These are phyloP conservation scores for Stemphylium vesicarium DNA, from an alignment of 2,329 filamentous ascomycete species.

Conservation along the genomic window DNA sequence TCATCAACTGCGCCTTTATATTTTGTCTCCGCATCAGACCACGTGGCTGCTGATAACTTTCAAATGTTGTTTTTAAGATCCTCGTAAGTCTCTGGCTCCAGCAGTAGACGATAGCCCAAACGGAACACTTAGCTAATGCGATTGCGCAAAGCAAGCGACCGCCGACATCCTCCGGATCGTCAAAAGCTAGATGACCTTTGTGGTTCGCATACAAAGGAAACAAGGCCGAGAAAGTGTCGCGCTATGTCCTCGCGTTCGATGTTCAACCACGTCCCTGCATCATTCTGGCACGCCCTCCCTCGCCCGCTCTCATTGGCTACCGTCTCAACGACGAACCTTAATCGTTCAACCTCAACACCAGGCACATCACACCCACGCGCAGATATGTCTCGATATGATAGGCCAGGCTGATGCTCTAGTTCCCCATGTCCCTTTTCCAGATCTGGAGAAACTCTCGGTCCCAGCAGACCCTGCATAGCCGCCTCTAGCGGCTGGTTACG, in stretches of 20 bases:
- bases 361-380: conserved; percentile 39
- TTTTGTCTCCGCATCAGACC: too few species aligned
- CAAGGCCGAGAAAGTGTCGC: conserved; percentile 4
- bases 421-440: conserved; percentile 15
- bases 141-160: conserved; percentile 1
- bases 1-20: too few species aligned
- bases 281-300: conserved; percentile 36
- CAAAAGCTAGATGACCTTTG: conserved; percentile 1
- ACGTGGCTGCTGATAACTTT: too few species aligned
- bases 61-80: too few species aligned
- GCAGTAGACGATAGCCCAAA: background rate
- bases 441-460: conserved; percentile 39
- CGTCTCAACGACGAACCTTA: conserved; percentile 24
- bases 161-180: conserved; percentile 26
- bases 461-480: conserved; percentile 41
- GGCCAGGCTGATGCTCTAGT: conserved; percentile 18
- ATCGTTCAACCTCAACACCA: conserved; percentile 45
- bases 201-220: conserved; percentile 5
- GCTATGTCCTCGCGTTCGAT: conserved; percentile 12
- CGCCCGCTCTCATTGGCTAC: conserved; percentile 37
- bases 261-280: conserved; percentile 32
- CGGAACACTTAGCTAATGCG: background rate
- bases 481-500: conserved; percentile 32
- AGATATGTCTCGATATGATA: conserved; percentile 37
- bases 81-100: background rate